Evolutionary conservation across 1,139 yeast species (phyloP), one percentile per base, ranked within the genome.

Genomic region (Debaryomycetaceae sp.): DNA sequence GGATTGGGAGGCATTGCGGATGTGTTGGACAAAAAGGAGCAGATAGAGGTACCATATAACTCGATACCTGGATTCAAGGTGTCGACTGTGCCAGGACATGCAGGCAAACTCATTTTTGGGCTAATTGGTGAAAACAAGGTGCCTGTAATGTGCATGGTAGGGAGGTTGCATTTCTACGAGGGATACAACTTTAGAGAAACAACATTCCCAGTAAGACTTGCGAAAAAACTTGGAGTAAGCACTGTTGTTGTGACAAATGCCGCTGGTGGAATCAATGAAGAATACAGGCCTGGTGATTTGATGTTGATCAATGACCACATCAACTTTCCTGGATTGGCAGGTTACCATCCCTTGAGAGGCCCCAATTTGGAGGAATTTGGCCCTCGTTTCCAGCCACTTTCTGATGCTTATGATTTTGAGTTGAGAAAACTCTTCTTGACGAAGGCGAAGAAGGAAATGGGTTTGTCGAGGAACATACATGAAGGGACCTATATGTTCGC

Each of bases 81-180:
- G 1, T 86, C 97, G 2, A 91, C 98, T 0, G 97, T 91, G 1
- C 81, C 82, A 6, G 99, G 98, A 0, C 99, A 93, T 60, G 84
- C 82, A 6, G 98, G 98, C 0, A 80, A 83, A 56, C 73, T 93
- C 24, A 72, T 90, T 5, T 84, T 89, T 62, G 98, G 98, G 2
- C 65, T 66, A 36, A 83, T 91, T 56, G 95, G 95, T 1, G 53
- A 56, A 8, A 82, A 81, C 36, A 75, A 73, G 42, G 87, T 84
- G 0, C 95, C 96, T 0, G 96, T 91, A 0, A 80, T 91, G 65
- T 84, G 96, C 57, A 90, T 91, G 97, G 89, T 88, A 45, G 98
- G 98, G 6, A 75, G 98, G 52, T 70, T 91, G 47, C 98, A 91
- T 62, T 87, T 86, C 51, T 93, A 93, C 58, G 98, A 93, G 64